A percentile compares a stretch with the other conserved stretches of the same genome.
Conservation (phyloP, 2,329 filamentous ascomycete genomes). For the Ophiocordyceps camponoti-saundersi region DNA sequence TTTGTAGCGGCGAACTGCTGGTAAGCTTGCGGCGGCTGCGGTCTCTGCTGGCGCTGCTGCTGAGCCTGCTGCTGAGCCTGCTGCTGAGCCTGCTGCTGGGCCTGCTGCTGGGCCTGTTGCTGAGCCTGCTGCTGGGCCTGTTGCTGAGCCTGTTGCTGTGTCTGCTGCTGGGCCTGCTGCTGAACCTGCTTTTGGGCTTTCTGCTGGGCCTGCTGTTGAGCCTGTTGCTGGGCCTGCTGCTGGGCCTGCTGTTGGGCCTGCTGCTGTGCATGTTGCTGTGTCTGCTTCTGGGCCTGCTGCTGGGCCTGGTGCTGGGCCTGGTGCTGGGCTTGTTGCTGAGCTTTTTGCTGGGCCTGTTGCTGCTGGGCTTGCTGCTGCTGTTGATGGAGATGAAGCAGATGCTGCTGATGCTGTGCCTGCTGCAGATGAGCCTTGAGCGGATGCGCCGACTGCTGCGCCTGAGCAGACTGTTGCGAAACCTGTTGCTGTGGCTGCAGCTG, state of each 20-base stretch:
- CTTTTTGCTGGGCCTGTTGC: no score
- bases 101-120: slow-evolving; percentile 4
- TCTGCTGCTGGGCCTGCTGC: slow-evolving; percentile 6
- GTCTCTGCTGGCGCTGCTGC: slow-evolving; percentile 3
- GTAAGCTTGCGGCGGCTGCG: slow-evolving; percentile 5
- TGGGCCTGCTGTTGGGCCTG: slow-evolving; percentile 1
- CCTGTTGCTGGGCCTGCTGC: slow-evolving; percentile 4
- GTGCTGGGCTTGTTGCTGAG: slow-evolving; percentile 34
- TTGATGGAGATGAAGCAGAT: slow-evolving; percentile 5
- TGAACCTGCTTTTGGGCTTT: slow-evolving; percentile 10
- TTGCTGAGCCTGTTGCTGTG: slow-evolving; percentile 7
- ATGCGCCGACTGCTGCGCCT: slow-evolving; percentile 8
- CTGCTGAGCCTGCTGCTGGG: slow-evolving; percentile 5
- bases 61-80: slow-evolving; percentile 3
- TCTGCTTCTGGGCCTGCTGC: background rate
- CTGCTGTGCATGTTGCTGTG: slow-evolving; percentile 9
- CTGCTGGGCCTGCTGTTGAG: slow-evolving; percentile 4
- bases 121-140: slow-evolving; percentile 5
- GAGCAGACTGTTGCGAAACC: slow-evolving; percentile 10
- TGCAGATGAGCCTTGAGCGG: slow-evolving; percentile 2
- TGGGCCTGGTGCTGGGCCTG: slow-evolving; percentile 14
- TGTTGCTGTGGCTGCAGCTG: slow-evolving; percentile 6
- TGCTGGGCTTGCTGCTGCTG: slow-evolving; percentile 5
- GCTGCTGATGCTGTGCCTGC: slow-evolving; percentile 4
- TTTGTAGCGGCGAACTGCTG: slow-evolving; percentile 3